Evolutionary conservation across 495 filamentous ascomycete genomes (phyloP), one percentile per base, ranked within the genome.

Genomic region (Penicillium soppii): DNA sequence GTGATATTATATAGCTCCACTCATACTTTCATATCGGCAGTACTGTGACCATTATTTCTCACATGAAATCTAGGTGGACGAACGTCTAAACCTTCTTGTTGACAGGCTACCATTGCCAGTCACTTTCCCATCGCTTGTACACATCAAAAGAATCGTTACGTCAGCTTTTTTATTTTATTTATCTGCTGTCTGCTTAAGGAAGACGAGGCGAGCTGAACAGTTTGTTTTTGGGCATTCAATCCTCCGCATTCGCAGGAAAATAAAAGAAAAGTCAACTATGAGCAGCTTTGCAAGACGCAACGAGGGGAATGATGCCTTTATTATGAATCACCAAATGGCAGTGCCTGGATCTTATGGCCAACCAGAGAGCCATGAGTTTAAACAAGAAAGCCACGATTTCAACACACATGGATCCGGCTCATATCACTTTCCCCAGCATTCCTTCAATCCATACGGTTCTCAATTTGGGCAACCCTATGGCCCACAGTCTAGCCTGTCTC

Each of bases 261-360:
- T n/a, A n/a, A n/a, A n/a, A n/a, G n/a, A n/a, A n/a, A n/a, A n/a
- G 43, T 44, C 48, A 30, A 29, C 7, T 52, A 75, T 73, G 72
- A 69, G 67, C 55, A 68, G 60, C 39, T 73, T 65, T 52, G 59
- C 63, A 50, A 72, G 66, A 43, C 70, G 70, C 44, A 63, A 62
- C 52, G 71, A 73, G 30, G 61, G 60, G 17, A 63, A 61, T 25
- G 72, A 72, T 29, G 57, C 52, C 33, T 75, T 73, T 58, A 56
- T 69, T 40, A 63, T 75, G 53, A 71, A 67, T 25, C 70, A 67
- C 15, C 68, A 68, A 37, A 55, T 71, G 46, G 54, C 67, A n/a
- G 51, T 67, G 7, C 64, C 68, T 23, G 50, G 63, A 25, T 59
- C 61, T 15, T 70, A 71, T 46, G 64, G 53, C 22, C 72, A 73